phyloP scores from a whole-genome alignment of 108 stramenopile genomes.

The Chaetoceros tenuissimus region DNA sequence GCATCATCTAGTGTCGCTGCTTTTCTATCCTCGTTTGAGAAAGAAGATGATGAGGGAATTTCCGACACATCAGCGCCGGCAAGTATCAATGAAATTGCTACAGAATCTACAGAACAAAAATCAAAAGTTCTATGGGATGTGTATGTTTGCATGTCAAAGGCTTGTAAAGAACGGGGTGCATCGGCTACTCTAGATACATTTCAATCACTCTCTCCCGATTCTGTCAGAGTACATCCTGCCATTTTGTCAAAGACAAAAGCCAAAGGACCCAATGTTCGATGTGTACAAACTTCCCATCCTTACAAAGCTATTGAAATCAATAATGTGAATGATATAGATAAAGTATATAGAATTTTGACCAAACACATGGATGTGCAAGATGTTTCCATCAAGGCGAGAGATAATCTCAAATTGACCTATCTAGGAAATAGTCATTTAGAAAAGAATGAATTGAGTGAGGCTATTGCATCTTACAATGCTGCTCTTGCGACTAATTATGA shows the following conservation, averaged over 20 bases:
- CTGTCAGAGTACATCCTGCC: conserved; percentile 40
- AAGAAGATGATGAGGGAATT: not conserved
- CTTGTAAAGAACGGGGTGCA: conserved; percentile 54
- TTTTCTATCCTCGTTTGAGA: not conserved
- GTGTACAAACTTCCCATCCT: conserved; percentile 24
- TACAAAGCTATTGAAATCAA: conserved; percentile 34
- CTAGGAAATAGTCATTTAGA: conserved; percentile 64
- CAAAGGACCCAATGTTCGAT: conserved; percentile 58
- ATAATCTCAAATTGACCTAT: conserved; percentile 67
- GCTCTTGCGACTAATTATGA: conserved; percentile 33
- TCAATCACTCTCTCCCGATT: conserved; percentile 43
- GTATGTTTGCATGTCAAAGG: conserved; percentile 64
- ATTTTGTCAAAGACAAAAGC: conserved; percentile 42
- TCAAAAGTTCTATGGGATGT: conserved; percentile 47
- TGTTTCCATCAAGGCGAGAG: conserved; percentile 44
- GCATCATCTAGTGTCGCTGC: not conserved
- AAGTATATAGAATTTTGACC: conserved; percentile 69
- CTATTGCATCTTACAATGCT: conserved; percentile 55
- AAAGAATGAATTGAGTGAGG: conserved; percentile 37
- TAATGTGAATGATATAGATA: conserved; percentile 77
- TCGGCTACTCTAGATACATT: conserved; percentile 57
- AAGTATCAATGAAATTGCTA: not conserved
- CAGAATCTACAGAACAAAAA: not conserved
- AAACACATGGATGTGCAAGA: conserved; percentile 55
- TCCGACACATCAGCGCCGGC: not conserved